Evolutionary conservation across 176 grass and related monocot species (phyloP).

Genomic region (Musa acuminata): DNA sequence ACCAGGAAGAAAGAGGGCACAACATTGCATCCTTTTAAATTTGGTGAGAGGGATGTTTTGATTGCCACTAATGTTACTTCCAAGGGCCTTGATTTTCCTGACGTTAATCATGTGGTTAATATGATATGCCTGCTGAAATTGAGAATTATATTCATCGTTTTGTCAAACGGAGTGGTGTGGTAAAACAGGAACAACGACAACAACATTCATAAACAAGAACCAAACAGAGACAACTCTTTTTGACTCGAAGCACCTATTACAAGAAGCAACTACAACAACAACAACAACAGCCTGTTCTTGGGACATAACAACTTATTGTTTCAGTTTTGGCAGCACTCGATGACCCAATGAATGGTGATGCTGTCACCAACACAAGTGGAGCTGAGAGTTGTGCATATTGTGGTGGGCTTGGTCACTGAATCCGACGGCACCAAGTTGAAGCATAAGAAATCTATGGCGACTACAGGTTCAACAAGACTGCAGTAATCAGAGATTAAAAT

Average conservation of each 20-base stretch:
- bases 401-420: constrained; percentile 86
- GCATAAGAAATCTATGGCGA: too few species aligned
- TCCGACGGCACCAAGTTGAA: too few species aligned
- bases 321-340: constrained; percentile 70
- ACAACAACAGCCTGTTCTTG: too few species aligned
- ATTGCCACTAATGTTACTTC: constrained; percentile 89
- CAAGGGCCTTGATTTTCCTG: constrained; percentile 89
- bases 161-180: constrained; percentile 76
- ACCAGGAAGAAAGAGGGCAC: constrained; percentile 87
- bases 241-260: constrained; percentile 72
- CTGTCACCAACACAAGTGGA: constrained; percentile 58
- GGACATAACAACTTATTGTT: constrained; percentile 52
- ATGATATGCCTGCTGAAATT: constrained; percentile 89
- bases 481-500: too few species aligned
- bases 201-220: constrained; percentile 97
- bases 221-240: constrained; percentile 83
- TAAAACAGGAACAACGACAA: constrained; percentile 68
- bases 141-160: constrained; percentile 93
- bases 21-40: constrained; percentile 71
- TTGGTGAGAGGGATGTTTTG: constrained; percentile 66
- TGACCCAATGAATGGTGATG: constrained; percentile 65
- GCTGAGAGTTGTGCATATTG: constrained; percentile 82
- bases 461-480: constrained; percentile 35
- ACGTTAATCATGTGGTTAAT: constrained; percentile 97
- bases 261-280: constrained; percentile 41